Percentiles rank a stretch among this genome's conserved stretches.
Conservation (phyloP, 306 rosid species). For the Vicia villosa region DNA sequence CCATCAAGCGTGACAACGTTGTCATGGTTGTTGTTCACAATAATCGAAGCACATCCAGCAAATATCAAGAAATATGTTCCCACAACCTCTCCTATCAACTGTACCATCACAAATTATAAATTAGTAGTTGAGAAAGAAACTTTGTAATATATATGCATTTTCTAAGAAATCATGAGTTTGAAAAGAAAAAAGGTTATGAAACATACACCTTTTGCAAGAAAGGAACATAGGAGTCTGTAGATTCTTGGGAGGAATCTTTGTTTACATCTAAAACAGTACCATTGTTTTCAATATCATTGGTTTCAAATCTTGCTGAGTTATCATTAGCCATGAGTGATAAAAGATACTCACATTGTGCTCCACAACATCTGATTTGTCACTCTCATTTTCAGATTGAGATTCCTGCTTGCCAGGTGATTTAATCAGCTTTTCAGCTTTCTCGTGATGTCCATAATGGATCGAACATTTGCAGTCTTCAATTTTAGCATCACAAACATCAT, state of each 20-base stretch:
- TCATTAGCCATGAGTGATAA: no score
- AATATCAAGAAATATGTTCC: no score
- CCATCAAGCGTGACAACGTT: constrained; percentile 62
- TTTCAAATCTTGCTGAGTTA: constrained; percentile 44
- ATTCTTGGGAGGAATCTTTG: constrained; percentile 37
- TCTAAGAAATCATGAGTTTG: not conserved
- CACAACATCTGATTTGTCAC: no score
- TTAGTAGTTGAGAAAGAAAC: not conserved
- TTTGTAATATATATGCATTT: not conserved
- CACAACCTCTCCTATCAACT: constrained; percentile 75
- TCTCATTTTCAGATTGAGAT: no score
- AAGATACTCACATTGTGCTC: no score
- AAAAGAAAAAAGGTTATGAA: not conserved
- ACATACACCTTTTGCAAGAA: constrained; percentile 80
- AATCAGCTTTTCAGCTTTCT: no score
- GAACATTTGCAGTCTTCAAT: constrained; percentile 45
- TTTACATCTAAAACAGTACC: constrained; percentile 43
- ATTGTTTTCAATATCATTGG: no score
- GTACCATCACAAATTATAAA: constrained; percentile 1
- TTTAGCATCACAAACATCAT: constrained; percentile 39
- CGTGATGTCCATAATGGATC: constrained; percentile 41
- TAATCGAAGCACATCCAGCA: constrained; percentile 70
- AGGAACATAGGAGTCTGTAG: constrained; percentile 40
- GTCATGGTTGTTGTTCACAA: constrained; percentile 50
- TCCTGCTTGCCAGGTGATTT: no score